Percentiles rank a stretch among this genome's conserved stretches.
These are phyloP conservation scores for Pulveroboletus sp. DNA, from an alignment of 768 basidiomycete genomes.

Conservation along the genomic window DNA sequence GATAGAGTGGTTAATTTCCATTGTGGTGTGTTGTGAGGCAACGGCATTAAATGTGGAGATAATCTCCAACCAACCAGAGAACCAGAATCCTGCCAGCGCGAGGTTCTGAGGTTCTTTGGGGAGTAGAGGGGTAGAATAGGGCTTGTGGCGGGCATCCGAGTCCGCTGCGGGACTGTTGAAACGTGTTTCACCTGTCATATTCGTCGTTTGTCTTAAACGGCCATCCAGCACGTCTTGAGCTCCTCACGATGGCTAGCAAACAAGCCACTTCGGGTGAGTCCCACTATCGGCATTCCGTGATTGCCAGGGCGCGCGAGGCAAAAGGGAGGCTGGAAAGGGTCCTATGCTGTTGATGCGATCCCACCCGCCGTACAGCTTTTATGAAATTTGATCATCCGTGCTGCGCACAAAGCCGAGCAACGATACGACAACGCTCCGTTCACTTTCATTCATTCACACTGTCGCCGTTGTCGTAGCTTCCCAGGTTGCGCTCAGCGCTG, in stretches of 20 bases:
- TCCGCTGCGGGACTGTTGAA: background rate
- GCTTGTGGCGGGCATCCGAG: background rate
- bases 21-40: background rate
- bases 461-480: background rate
- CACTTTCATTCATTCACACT: background rate
- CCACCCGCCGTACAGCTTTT: slow-evolving; percentile 2
- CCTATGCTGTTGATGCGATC: background rate
- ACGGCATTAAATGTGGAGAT: too few relatives aligned
- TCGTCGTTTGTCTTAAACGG: background rate
- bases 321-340: too few relatives aligned
- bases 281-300: background rate
- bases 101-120: too few relatives aligned
- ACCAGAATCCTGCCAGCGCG: too few relatives aligned
- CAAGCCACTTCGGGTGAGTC: background rate
- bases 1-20: background rate
- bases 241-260: background rate
- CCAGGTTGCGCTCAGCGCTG: background rate
- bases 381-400: background rate
- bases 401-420: background rate
- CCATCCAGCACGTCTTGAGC: background rate
- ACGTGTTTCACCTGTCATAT: background rate
- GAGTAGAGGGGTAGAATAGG: background rate
- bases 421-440: background rate
- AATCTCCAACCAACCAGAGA: too few relatives aligned
- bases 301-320: background rate